Base-by-base conservation (phyloP, 2,329 filamentous ascomycete species). In the Aspergillus sp. region DNA sequence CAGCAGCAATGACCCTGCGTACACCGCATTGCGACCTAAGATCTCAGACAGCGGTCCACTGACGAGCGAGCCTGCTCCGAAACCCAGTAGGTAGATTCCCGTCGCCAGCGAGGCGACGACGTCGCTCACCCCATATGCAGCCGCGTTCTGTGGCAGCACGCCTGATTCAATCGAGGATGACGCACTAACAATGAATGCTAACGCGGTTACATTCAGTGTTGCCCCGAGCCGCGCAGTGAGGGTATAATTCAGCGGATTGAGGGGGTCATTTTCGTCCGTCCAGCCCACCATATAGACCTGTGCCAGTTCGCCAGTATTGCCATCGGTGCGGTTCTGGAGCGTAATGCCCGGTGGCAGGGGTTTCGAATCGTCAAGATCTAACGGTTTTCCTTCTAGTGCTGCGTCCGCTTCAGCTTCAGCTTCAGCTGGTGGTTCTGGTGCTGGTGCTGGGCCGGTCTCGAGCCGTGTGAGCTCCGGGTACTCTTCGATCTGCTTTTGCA, bases 81-180 rank as follows among this genome's bases (percentile, higher is more conserved):
- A 74, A 1, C 73, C 74, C 29, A 76, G 64, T 5, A 76, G 48
- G 30, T 57, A 61, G 26, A 57, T 57, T 57, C 67, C 69, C 42
- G 69, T 79, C 0, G 73, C 72, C 27, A 79, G 55, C 7, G 70
- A 74, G 54, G 72, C 77, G 0, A 72, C 71, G 3, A 78, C 72
- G 35, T 76, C 64, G 28, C 69, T 71, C 0, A 79, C 76, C 0
- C 69, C 65, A 40, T 78, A 73, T 0, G 71, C 69, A 19, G 52
- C 52, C 0, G 69, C 66, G 0, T 73, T 75, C 49, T 75, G 69
- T 0, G 65, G 64, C 0, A 77, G 51, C 1, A 74, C 73, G 0
- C 68, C 69, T 1, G 74, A 73, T 46, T 80, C 76, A 36, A 81
- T 78, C 0, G 75, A 72, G 3, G 73, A 76, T 0, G 77, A 76